A percentile compares a stretch with the other conserved stretches of the same genome.
phyloP scores from a whole-genome alignment of 345 rosid genomes.

The Excoecaria cochinchinensis region DNA sequence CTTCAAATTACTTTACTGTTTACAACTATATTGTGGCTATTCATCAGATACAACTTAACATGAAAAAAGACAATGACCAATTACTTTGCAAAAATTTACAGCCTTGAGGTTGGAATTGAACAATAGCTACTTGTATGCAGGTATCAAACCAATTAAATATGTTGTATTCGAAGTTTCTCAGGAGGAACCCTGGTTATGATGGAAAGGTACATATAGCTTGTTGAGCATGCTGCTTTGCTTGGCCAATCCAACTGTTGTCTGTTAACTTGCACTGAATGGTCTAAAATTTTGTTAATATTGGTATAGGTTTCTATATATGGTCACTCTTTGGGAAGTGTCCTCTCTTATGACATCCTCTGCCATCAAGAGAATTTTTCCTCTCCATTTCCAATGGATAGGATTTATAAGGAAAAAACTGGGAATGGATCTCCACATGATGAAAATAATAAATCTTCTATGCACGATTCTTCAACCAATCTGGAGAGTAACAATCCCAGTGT shows the following conservation, averaged over 20 bases:
- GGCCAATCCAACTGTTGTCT: constrained; percentile 9
- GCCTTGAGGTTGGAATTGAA: constrained; percentile 12
- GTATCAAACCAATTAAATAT: constrained; percentile 85
- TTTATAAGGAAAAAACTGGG: constrained; percentile 49
- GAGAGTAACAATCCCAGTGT: constrained; percentile 30
- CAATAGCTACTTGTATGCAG: constrained; percentile 38
- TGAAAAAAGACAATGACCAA: not conserved
- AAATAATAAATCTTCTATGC: constrained; percentile 31
- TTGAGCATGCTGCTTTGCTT: constrained; percentile 19
- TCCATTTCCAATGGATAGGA: constrained; percentile 75
- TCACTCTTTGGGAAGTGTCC: constrained; percentile 97
- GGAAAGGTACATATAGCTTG: constrained; percentile 69
- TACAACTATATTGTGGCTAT: not conserved
- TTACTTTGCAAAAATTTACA: not conserved
- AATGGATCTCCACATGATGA: constrained; percentile 34
- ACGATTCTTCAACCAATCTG: constrained; percentile 22
- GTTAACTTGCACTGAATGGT: not conserved
- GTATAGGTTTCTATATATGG: constrained; percentile 86
- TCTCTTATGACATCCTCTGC: constrained; percentile 94
- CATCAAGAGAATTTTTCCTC: constrained; percentile 86
- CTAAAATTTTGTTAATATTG: constrained; percentile 2
- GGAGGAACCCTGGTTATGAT: constrained; percentile 85
- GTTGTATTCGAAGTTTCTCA: constrained; percentile 72
- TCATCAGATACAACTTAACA: not conserved
- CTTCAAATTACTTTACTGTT: not conserved